Evolutionary conservation across 306 rosid genomes (phyloP).

Genomic region (Vigna nakashimae): DNA sequence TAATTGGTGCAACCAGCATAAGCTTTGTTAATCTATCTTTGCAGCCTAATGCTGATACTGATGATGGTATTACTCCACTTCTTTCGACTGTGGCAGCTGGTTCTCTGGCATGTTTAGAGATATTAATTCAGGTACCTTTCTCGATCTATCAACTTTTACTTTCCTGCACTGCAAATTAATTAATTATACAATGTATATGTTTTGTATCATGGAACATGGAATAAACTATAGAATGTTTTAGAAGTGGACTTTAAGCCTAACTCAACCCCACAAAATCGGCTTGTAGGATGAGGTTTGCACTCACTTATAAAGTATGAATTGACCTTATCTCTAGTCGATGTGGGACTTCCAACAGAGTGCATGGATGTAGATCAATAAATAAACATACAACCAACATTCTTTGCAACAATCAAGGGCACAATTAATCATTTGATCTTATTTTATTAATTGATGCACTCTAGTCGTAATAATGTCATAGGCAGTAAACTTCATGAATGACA

Average conservation of each 20-base stretch:
- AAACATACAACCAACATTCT: background rate
- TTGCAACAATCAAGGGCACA: background rate
- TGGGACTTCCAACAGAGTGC: no score
- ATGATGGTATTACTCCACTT: constrained; percentile 88
- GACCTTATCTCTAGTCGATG: no score
- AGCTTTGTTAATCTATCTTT: constrained; percentile 27
- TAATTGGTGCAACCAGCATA: constrained; percentile 5
- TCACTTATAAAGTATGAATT: no score
- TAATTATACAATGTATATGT: constrained; percentile 12
- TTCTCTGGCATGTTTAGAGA: constrained; percentile 83
- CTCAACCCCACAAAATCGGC: no score
- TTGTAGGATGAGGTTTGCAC: no score
- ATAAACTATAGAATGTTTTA: background rate
- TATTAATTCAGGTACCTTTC: constrained; percentile 78
- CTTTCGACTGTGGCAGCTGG: constrained; percentile 90
- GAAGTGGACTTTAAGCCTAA: no score
- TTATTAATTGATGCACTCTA: background rate
- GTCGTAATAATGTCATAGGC: background rate
- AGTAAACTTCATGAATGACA: background rate
- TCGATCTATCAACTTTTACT: constrained; percentile 30
- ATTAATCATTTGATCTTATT: constrained; percentile 19
- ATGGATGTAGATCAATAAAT: background rate
- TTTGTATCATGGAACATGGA: constrained; percentile 5
- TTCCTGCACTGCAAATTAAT: background rate
- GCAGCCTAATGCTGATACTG: constrained; percentile 96